Percentiles rank a stretch among this genome's conserved stretches.
Evolutionary conservation across 352 stramenopile genomes (phyloP).

Genomic region (Plasmopara viticola): DNA sequence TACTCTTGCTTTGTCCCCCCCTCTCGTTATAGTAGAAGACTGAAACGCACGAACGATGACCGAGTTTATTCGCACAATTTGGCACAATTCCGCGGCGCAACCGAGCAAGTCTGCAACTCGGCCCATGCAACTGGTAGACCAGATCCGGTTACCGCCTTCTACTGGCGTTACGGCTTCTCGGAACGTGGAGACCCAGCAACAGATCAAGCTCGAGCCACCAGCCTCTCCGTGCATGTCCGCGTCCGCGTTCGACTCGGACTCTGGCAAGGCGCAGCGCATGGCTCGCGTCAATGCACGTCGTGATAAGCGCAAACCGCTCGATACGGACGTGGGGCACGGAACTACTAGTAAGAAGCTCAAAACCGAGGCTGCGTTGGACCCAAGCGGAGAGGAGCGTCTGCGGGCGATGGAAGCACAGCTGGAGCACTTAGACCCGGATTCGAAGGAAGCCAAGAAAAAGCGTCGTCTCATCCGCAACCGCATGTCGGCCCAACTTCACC

Average conservation of each 20-base stretch:
- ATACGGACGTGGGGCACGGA: slow-evolving; percentile 4
- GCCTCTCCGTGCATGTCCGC: slow-evolving; percentile 6
- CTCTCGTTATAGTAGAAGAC: slow-evolving; percentile 23
- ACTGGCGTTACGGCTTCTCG: slow-evolving; percentile 19
- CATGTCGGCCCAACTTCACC: slow-evolving; percentile 84
- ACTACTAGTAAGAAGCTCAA: slow-evolving; percentile 69
- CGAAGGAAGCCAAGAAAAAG: slow-evolving; percentile 88
- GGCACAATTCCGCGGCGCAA: slow-evolving; percentile 26
- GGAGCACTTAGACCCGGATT: slow-evolving; percentile 77
- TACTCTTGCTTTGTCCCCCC: slow-evolving; percentile 3
- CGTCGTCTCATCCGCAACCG: slow-evolving; percentile 81
- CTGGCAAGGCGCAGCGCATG: slow-evolving; percentile 60
- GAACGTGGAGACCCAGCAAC: slow-evolving; percentile 20
- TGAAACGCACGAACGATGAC: slow-evolving; percentile 38
- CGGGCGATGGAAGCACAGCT: slow-evolving; percentile 80
- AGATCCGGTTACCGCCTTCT: slow-evolving; percentile 48
- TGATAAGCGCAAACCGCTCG: slow-evolving; percentile 67
- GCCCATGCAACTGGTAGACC: slow-evolving; percentile 39
- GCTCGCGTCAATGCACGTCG: slow-evolving; percentile 62
- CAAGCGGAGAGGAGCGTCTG: slow-evolving; percentile 68
- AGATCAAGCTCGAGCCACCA: slow-evolving; percentile 56
- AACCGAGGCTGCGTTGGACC: slow-evolving; percentile 51
- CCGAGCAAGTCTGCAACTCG: slow-evolving; percentile 27
- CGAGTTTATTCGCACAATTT: slow-evolving; percentile 73
- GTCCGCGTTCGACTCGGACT: slow-evolving; percentile 6